Evolutionary conservation across 2,329 filamentous ascomycete species (phyloP).

Genomic region (Dothidotthia symphoricarpi): DNA sequence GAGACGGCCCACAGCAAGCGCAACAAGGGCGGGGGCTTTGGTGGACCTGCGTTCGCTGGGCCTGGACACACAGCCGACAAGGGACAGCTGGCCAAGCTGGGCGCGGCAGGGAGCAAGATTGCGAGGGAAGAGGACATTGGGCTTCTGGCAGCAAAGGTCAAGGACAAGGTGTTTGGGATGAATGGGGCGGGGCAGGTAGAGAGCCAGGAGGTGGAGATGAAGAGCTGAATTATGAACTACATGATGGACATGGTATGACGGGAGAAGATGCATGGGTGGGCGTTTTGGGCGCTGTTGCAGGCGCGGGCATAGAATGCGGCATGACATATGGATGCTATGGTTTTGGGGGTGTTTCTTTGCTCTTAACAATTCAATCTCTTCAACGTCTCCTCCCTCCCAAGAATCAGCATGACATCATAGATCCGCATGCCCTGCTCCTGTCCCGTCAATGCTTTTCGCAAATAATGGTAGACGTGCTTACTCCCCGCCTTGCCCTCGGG

Average conservation of each 20-base stretch:
- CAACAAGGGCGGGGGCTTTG: conserved; percentile 21
- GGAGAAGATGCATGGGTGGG: no score
- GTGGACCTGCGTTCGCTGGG: background rate
- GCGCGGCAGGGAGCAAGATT: conserved; percentile 61
- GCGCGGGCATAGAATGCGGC: no score
- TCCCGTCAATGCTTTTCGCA: conserved; percentile 32
- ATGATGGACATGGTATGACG: background rate
- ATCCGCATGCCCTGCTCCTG: conserved; percentile 35
- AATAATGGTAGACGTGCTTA: conserved; percentile 37
- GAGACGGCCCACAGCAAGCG: conserved; percentile 50
- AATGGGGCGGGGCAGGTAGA: conserved; percentile 5
- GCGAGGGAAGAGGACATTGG: conserved; percentile 63
- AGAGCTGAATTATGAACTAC: conserved; percentile 26
- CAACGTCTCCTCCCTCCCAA: conserved; percentile 35
- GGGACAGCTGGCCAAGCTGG: conserved; percentile 57
- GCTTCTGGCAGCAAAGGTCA: conserved; percentile 61
- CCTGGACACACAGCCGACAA: conserved; percentile 9
- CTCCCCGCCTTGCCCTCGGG: conserved; percentile 22
- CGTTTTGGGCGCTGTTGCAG: no score
- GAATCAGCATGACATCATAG: conserved; percentile 37
- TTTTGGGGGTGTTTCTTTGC: no score
- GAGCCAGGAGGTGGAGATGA: conserved; percentile 33
- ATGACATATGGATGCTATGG: no score
- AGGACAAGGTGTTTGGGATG: conserved; percentile 58
- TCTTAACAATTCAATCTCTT: conserved; percentile 27